Evolutionary conservation across 768 basidiomycete species (phyloP), one percentile per base, ranked within the genome.

Genomic region (Coprinopsis cinerea): DNA sequence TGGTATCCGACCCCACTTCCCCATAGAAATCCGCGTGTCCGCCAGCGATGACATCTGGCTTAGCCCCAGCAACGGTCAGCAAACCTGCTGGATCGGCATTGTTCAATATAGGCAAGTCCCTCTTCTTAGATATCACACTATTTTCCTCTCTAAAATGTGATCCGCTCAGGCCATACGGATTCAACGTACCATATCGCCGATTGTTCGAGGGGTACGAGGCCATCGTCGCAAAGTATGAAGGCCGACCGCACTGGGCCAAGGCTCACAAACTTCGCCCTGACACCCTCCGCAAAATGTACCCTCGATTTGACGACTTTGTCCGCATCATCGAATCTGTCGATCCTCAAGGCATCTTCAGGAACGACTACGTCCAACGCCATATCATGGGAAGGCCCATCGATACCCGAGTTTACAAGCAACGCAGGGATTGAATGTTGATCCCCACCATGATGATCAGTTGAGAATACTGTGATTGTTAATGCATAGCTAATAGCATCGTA

Each of bases 211-310:
- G 73, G 22, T 96, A 90, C 61, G 90, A 94, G 62, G 57, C 64
- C 13, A 85, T 93, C 57, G 62, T 94, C 51, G 63, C 70, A 18
- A 74, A 71, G 24, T 76, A 92, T 67, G 75, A 77, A 36, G 95
- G 92, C 4, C 76, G 89, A 41, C 93, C 95, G 7, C 95, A 98
- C 70, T 98, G 95, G 95, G 95, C 93, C 0, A 98, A 98, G 67
- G 78, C 89, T 18, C 95, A 97, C 63, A 68, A 69, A 20, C 74
- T 94, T 30, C 71, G 75, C 37, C 87, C 88, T 2, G 72, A 74
- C 39, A 66, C 71, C 26, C 76, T 96, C 47, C 77, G 79, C 45
- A 61, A 58, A 47, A 67, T 88, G 10, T 98, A 98, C 68, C 88
- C 93, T 18, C 77, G 72, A 52, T 96, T 92, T 66, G 78, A 82